Evolutionary conservation across 1,284 basidiomycete genomes (phyloP).

Genomic region (Rhizoctonia solani): DNA sequence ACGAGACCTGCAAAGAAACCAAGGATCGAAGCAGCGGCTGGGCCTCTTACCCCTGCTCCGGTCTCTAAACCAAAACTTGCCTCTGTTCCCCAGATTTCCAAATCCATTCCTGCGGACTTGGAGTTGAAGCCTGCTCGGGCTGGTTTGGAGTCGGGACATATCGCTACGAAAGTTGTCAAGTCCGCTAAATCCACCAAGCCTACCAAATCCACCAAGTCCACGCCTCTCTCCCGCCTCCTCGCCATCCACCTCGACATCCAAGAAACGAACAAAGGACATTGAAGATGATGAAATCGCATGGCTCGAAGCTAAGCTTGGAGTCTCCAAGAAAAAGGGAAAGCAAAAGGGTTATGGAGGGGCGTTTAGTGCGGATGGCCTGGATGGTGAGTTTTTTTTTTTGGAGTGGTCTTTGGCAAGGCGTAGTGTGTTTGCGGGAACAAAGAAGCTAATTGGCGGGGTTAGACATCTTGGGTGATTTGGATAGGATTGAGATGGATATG

Average conservation of each 20-base stretch:
- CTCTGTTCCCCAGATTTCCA: neutral
- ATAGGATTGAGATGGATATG: slow-evolving; percentile 47
- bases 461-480: slow-evolving; percentile 43
- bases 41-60: neutral
- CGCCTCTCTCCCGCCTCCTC: neutral
- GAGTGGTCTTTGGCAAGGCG: no score
- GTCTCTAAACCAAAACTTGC: neutral
- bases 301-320: slow-evolving; percentile 70
- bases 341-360: slow-evolving; percentile 44
- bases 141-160: no score
- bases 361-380: slow-evolving; percentile 54
- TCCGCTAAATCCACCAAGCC: no score
- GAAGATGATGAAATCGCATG: slow-evolving; percentile 80
- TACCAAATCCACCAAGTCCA: neutral
- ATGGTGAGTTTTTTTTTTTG: slow-evolving; percentile 54
- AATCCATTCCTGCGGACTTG: neutral
- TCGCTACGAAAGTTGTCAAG: no score
- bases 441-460: slow-evolving; percentile 23
- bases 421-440: neutral
- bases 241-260: slow-evolving; percentile 28
- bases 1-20: slow-evolving; percentile 14
- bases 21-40: neutral
- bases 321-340: slow-evolving; percentile 51
- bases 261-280: slow-evolving; percentile 54
- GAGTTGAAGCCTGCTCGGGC: no score